phyloP scores from a whole-genome alignment of 2,329 filamentous ascomycete species.

The Calonectria honghensis region DNA sequence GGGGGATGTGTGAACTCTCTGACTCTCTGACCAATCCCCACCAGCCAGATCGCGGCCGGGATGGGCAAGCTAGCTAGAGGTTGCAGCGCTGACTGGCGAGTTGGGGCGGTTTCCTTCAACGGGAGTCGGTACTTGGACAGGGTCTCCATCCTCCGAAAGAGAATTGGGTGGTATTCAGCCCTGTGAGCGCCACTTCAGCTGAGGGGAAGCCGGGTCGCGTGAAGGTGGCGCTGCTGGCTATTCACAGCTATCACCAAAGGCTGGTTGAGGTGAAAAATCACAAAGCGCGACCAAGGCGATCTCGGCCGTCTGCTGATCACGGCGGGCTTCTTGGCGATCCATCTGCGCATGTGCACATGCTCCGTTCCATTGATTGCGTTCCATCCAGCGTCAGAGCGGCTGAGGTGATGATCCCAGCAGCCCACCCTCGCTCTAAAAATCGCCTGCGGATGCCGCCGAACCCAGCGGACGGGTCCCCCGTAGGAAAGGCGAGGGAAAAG shows the following conservation, averaged over 20 bases:
- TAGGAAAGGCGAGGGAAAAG: not conserved
- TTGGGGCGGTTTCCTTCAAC: slow-evolving; percentile 23
- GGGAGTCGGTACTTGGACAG: slow-evolving; percentile 29
- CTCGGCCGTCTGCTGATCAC: slow-evolving; percentile 3
- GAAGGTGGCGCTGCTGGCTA: not conserved
- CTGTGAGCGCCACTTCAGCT: slow-evolving; percentile 8
- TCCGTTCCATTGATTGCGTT: not conserved
- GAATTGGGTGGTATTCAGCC: slow-evolving; percentile 13
- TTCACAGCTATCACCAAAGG: not conserved
- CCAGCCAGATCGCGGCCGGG: slow-evolving; percentile 10
- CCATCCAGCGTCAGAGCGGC: slow-evolving; percentile 2
- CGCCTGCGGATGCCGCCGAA: slow-evolving; percentile 3
- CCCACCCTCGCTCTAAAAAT: slow-evolving; percentile 10
- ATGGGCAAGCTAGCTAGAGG: slow-evolving; percentile 13
- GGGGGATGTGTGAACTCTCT: slow-evolving; percentile 19
- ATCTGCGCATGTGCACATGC: not conserved
- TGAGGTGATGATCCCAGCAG: not conserved
- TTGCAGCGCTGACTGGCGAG: slow-evolving; percentile 13
- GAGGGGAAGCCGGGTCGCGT: not conserved
- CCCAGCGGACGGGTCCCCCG: not conserved
- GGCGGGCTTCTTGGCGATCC: slow-evolving; percentile 8
- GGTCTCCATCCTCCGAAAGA: not conserved
- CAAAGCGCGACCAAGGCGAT: not conserved
- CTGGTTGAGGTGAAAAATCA: not conserved
- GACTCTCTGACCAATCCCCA: slow-evolving; percentile 11